Evolutionary conservation across 768 basidiomycete species (phyloP).

Genomic region (Leccinum olivaceopallidum): DNA sequence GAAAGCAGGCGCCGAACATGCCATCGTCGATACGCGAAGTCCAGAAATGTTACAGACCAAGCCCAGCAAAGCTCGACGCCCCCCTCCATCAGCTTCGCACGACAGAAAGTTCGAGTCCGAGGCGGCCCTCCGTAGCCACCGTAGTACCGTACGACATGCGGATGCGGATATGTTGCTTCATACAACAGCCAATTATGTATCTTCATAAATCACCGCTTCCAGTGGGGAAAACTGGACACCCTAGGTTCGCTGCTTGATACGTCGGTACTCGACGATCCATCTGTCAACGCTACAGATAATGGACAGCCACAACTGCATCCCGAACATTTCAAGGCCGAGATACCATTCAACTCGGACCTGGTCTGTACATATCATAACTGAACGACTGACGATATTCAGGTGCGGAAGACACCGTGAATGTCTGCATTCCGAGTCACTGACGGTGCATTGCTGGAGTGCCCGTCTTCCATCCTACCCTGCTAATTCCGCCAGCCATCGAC

Average conservation of each 20-base stretch:
- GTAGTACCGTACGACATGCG: neutral
- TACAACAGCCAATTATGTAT: constrained; percentile 55
- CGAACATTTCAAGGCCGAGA: constrained; percentile 66
- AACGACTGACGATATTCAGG: constrained; percentile 93
- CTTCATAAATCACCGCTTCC: constrained; percentile 64
- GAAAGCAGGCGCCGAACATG: neutral
- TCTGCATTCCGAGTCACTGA: neutral
- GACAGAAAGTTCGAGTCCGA: neutral
- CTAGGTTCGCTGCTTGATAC: constrained; percentile 51
- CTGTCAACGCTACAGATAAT: constrained; percentile 20
- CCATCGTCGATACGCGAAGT: neutral
- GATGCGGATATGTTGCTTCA: too few species aligned
- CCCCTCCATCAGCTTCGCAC: neutral
- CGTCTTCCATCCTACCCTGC: constrained; percentile 59
- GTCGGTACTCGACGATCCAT: constrained; percentile 45
- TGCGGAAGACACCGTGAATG: constrained; percentile 27
- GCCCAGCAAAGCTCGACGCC: neutral
- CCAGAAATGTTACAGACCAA: neutral
- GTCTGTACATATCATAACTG: constrained; percentile 60
- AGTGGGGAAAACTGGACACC: constrained; percentile 72
- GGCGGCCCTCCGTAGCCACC: neutral
- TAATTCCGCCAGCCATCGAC: constrained; percentile 47
- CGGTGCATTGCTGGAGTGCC: constrained; percentile 62
- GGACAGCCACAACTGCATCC: constrained; percentile 2
- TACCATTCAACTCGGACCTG: constrained; percentile 46